Evolutionary conservation across 768 basidiomycete species (phyloP).

Genomic region (Cystobasidium onofrii): DNA sequence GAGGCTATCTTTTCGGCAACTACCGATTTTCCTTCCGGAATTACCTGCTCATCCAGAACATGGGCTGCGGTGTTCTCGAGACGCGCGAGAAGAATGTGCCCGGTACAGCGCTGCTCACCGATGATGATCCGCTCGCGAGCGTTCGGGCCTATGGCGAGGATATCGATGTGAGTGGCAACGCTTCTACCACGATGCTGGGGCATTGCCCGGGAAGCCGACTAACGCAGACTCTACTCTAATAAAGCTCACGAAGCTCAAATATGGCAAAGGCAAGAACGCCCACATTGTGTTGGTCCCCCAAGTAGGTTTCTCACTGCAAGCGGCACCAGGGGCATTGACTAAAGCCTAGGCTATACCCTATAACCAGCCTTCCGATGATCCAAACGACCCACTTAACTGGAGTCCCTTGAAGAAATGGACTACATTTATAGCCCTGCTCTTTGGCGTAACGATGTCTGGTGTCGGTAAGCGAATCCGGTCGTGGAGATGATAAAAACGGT

Average conservation of each 20-base stretch:
- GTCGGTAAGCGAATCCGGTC: slow-evolving; percentile 1
- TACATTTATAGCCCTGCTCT: not conserved
- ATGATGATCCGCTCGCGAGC: slow-evolving; percentile 11
- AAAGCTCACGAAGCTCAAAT: slow-evolving; percentile 16
- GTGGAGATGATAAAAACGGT: too few species aligned
- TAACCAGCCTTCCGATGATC: slow-evolving; percentile 3
- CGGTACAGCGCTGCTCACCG: slow-evolving; percentile 8
- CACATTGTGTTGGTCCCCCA: slow-evolving; percentile 14
- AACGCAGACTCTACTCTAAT: not conserved
- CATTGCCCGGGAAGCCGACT: not conserved
- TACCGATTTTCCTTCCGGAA: too few species aligned
- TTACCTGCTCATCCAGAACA: not conserved
- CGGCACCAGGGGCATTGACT: too few species aligned
- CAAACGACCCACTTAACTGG: slow-evolving; percentile 15
- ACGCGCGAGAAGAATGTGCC: slow-evolving; percentile 4
- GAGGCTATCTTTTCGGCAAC: not conserved
- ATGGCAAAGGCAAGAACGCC: slow-evolving; percentile 8
- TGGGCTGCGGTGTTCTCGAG: slow-evolving; percentile 13
- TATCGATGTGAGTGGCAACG: not conserved
- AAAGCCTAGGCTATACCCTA: not conserved
- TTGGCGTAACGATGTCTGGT: not conserved
- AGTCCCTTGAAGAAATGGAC: slow-evolving; percentile 8
- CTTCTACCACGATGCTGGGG: not conserved
- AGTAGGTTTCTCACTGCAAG: not conserved
- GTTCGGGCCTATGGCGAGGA: not conserved